Evolutionary conservation across 2,329 filamentous ascomycete genomes (phyloP), one percentile per base, ranked within the genome.

Genomic region (Pseudocercospora musae): DNA sequence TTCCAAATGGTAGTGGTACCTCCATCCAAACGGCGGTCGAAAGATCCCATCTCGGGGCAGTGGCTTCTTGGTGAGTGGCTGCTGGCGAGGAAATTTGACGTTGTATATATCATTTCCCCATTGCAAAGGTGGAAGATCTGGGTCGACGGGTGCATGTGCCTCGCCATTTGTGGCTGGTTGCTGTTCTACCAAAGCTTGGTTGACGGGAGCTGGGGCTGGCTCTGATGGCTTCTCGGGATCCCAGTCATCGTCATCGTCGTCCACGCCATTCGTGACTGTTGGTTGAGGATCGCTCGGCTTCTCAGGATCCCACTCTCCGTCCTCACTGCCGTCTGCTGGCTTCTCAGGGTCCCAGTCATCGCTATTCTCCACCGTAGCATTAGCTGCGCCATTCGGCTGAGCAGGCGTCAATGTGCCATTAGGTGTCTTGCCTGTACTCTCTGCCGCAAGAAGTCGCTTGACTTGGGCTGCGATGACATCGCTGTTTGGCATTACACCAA

Each of bases 401-500:
- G 52, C 57, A 3, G 63, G 62, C 21, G 62, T 67, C 5, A 60
- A 53, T 44, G 64, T 62, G 37, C 60, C 59, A 15, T 63, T 62
- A 10, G 70, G 74, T 69, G 66, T 74, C 76, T 77, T 77, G 8
- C 67, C 67, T 1, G 79, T 78, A 74, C 42, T 76, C 74, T 69
- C 74, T 66, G 80, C 78, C 67, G 86, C 84, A 76, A 96, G 91
- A 77, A 90, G 91, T 70, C 87, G 82, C 60, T 86, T 85, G n/a
- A 98, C 92, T 44, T 85, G 87, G 58, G 87, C 84, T 65, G 89
- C 89, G 61, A 98, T 89, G 54, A 96, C 87, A 71, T 99, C 93
- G 1, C 93, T 97, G 76, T 96, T 96, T n/a, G 95, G 95, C 69
- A 97, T 97, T 70, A 91, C 92, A 29, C 95, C 95, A 61, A 99